Conservation (phyloP, 177 flowering plant genomes). For the Vitis hybrid region DNA sequence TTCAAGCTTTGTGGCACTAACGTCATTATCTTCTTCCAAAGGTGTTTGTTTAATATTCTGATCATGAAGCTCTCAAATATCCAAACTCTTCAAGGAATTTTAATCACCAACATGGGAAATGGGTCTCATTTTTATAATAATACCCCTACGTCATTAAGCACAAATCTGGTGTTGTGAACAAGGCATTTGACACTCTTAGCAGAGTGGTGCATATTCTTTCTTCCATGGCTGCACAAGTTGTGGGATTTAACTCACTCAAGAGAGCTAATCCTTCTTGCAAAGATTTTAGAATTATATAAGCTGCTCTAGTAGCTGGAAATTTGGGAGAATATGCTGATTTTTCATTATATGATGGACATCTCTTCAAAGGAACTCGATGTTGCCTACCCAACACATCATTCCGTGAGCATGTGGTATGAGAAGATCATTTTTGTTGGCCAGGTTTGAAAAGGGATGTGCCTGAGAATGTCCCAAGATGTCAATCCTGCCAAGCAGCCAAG, state of each 20-base stretch:
- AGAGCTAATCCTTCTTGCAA: too few species aligned
- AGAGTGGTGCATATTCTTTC: too few species aligned
- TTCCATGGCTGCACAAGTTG: not conserved
- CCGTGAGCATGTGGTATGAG: not conserved
- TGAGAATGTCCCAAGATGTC: not conserved
- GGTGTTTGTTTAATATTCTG: too few species aligned
- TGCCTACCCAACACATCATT: conserved; percentile 5
- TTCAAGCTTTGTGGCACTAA: too few species aligned
- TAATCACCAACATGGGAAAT: too few species aligned
- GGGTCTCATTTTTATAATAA: too few species aligned
- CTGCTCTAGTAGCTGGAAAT: not conserved
- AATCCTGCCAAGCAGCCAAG: not conserved
- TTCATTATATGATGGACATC: conserved; percentile 6
- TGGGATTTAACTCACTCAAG: not conserved
- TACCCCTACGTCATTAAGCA: too few species aligned
- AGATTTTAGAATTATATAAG: not conserved
- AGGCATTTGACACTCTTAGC: too few species aligned
- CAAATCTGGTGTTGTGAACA: too few species aligned
- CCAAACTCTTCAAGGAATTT: too few species aligned
- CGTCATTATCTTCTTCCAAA: too few species aligned
- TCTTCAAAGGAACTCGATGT: not conserved
- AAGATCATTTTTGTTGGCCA: conserved; percentile 2
- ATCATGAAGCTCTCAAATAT: too few species aligned
- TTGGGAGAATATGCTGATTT: not conserved
- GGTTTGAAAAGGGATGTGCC: not conserved